phyloP scores from a whole-genome alignment of 768 basidiomycete genomes.

The Amyloporia xantha region DNA sequence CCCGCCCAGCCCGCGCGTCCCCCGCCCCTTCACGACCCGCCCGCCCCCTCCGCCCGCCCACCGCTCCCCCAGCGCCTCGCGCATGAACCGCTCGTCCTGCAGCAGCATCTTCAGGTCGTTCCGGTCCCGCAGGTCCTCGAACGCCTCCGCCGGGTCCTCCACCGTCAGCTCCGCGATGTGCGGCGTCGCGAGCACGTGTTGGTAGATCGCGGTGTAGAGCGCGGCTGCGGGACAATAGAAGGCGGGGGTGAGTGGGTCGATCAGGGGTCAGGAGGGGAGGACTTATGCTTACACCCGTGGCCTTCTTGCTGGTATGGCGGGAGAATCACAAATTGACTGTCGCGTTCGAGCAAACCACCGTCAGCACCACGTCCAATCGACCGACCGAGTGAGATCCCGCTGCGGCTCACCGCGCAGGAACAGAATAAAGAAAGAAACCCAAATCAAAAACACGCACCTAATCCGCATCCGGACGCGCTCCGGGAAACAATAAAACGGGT shows the following conservation, averaged over 20 bases:
- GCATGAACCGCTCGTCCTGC: constrained; percentile 54
- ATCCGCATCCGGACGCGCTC: constrained; percentile 83
- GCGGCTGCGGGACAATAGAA: constrained; percentile 46
- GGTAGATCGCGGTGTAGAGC: constrained; percentile 82
- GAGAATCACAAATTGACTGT: constrained; percentile 91
- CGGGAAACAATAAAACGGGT: constrained; percentile 94
- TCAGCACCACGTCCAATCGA: too few species aligned
- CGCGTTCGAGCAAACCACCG: too few species aligned
- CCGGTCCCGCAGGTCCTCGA: constrained; percentile 92
- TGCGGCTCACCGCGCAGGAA: too few species aligned
- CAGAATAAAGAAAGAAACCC: too few species aligned
- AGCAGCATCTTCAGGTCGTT: constrained; percentile 82
- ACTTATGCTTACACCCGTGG: constrained; percentile 70
- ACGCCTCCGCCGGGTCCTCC: constrained; percentile 96
- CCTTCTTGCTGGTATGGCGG: constrained; percentile 86
- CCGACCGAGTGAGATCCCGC: too few species aligned
- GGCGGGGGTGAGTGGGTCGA: neutral
- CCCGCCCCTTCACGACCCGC: constrained; percentile 7
- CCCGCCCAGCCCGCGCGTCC: neutral
- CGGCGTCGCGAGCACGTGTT: constrained; percentile 57
- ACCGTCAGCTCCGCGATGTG: constrained; percentile 89
- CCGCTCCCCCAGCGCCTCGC: constrained; percentile 55
- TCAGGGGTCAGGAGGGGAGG: neutral
- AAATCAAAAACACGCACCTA: constrained; percentile 51
- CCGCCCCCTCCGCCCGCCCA: constrained; percentile 15